Evolutionary conservation across 176 grass and related monocot genomes (phyloP).

Genomic region (Alopecurus myosuroides): DNA sequence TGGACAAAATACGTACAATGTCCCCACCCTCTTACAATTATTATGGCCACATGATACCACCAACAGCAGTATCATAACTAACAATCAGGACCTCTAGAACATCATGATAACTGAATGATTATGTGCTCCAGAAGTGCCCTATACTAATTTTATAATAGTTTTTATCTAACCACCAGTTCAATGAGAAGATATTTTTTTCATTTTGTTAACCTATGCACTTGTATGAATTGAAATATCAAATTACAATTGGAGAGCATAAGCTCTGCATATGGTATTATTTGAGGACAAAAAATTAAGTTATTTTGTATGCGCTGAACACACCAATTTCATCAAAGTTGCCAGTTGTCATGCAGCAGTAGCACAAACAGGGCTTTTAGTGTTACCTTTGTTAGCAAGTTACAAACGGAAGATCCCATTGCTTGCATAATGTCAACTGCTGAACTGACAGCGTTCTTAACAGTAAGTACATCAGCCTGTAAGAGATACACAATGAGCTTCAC

Average conservation of each 20-base stretch:
- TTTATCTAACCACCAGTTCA: neutral
- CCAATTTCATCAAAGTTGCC: slow-evolving; percentile 3
- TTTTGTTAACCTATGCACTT: neutral
- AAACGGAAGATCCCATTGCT: slow-evolving; percentile 79
- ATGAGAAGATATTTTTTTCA: neutral
- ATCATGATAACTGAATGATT: neutral
- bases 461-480: slow-evolving; percentile 74
- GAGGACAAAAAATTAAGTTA: neutral
- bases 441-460: slow-evolving; percentile 84
- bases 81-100: slow-evolving; percentile 16
- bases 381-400: slow-evolving; percentile 88
- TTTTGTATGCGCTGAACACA: neutral
- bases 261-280: neutral
- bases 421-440: slow-evolving; percentile 98
- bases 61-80: neutral
- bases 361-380: neutral
- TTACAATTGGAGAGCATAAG: neutral
- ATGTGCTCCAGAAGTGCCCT: neutral
- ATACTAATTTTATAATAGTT: neutral
- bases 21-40: slow-evolving; percentile 12
- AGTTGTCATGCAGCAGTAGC: neutral
- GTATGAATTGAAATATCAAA: neutral
- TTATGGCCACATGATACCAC: neutral
- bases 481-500: neutral
- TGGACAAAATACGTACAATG: too few relatives aligned